A percentile compares a stretch with the other conserved stretches of the same genome.
These are phyloP conservation scores for Artemisia argyi DNA, from an alignment of 129 eudicot species.

Conservation along the genomic window DNA sequence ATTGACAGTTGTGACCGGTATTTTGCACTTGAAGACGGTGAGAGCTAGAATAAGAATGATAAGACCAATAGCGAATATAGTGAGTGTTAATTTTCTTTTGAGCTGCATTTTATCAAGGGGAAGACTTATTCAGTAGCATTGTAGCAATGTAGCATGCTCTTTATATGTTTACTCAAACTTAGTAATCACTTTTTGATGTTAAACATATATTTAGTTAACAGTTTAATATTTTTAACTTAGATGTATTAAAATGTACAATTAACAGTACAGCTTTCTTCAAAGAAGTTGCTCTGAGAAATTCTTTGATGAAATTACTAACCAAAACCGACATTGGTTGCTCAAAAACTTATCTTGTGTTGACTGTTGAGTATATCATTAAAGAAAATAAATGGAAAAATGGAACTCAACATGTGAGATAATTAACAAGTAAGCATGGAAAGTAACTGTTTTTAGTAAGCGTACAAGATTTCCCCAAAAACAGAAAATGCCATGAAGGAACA, in stretches of 20 bases:
- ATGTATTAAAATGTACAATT: too few species aligned
- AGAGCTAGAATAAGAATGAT: conserved; percentile 52
- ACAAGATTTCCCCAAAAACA: conserved; percentile 28
- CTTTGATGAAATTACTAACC: too few species aligned
- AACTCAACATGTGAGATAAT: conserved; percentile 18
- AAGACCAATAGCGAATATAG: conserved; percentile 32
- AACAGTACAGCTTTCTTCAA: too few species aligned
- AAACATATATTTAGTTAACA: too few species aligned
- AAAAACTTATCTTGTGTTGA: too few species aligned
- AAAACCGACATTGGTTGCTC: too few species aligned
- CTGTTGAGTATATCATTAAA: too few species aligned
- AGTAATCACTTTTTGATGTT: too few species aligned
- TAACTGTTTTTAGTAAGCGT: conserved; percentile 27
- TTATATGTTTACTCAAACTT: too few species aligned
- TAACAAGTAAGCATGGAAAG: conserved; percentile 34
- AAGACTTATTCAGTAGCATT: neutral
- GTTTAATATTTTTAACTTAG: too few species aligned
- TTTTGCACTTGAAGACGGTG: conserved; percentile 71
- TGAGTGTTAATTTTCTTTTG: conserved; percentile 21
- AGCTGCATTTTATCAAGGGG: conserved; percentile 15
- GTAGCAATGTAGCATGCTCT: too few species aligned
- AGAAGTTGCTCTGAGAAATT: neutral
- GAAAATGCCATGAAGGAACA: conserved; percentile 25
- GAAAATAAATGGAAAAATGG: conserved; percentile 28
- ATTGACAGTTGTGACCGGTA: conserved; percentile 58